Evolutionary conservation across 352 stramenopile genomes (phyloP).

Genomic region (Blastocystis sp.): DNA sequence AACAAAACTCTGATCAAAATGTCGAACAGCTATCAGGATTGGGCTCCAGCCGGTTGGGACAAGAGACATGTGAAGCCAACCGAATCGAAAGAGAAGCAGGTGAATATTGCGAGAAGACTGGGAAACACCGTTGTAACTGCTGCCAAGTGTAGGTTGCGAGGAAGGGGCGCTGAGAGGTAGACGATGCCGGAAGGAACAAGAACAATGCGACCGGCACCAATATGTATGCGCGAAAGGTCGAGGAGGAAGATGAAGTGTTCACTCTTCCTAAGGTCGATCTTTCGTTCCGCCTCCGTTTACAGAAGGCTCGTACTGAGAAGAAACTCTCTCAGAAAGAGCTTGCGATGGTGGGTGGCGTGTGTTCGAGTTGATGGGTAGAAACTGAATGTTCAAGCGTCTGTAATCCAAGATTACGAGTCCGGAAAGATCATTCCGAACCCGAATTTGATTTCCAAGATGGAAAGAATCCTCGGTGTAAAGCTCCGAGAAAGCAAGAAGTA

Average conservation of each 20-base stretch:
- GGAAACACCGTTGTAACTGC: constrained; percentile 78
- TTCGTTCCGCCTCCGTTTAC: constrained; percentile 69
- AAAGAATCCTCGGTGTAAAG: constrained; percentile 85
- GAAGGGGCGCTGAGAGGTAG: constrained; percentile 69
- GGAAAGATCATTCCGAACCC: constrained; percentile 93
- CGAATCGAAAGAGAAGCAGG: constrained; percentile 75
- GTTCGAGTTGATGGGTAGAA: constrained; percentile 67
- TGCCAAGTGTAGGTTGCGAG: constrained; percentile 76
- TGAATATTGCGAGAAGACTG: constrained; percentile 78
- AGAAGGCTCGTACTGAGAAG: constrained; percentile 87
- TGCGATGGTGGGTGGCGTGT: constrained; percentile 76
- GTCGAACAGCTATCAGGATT: constrained; percentile 75
- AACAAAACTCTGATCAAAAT: background rate
- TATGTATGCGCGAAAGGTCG: constrained; percentile 84
- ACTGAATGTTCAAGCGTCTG: constrained; percentile 91
- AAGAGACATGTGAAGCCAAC: constrained; percentile 75
- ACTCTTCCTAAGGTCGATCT: constrained; percentile 76
- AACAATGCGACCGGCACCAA: constrained; percentile 78
- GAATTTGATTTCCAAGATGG: constrained; percentile 92
- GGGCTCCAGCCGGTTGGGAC: constrained; percentile 77
- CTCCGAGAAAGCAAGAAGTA: constrained; percentile 76
- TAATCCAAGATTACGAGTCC: constrained; percentile 93
- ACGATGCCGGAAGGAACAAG: constrained; percentile 79
- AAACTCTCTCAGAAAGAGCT: constrained; percentile 97
- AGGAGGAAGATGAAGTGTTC: constrained; percentile 84